phyloP scores from a whole-genome alignment of 805 yeast genomes.

The Ogataea henricii region DNA sequence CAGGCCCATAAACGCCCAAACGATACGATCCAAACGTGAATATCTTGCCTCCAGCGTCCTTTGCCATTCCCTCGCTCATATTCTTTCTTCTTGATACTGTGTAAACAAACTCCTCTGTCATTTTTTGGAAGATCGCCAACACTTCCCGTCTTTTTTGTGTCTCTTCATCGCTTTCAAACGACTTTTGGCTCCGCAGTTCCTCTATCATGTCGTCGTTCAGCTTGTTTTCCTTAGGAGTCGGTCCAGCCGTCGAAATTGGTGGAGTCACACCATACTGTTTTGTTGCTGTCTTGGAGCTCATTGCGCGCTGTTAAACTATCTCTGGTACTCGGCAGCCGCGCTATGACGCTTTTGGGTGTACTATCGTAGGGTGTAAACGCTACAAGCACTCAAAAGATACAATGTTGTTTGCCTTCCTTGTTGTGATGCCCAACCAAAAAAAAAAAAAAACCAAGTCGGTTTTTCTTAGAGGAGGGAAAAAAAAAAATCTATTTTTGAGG shows the following conservation, averaged over 20 bases:
- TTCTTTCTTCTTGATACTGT: constrained; percentile 77
- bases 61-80: constrained; percentile 97
- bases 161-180: constrained; percentile 86
- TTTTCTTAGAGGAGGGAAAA: neutral
- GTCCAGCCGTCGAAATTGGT: constrained; percentile 84
- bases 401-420: neutral
- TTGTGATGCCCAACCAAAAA: neutral
- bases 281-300: constrained; percentile 16
- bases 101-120: constrained; percentile 81
- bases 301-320: neutral
- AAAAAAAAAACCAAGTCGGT: neutral
- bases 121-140: constrained; percentile 65
- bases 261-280: constrained; percentile 67
- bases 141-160: constrained; percentile 81
- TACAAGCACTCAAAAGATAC: neutral
- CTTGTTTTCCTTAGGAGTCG: constrained; percentile 76
- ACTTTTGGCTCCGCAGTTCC: constrained; percentile 79
- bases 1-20: constrained; percentile 96
- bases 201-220: constrained; percentile 75
- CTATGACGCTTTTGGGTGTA: neutral
- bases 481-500: neutral
- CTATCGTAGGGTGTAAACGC: neutral
- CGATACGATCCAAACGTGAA: constrained; percentile 94
- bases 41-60: constrained; percentile 97
- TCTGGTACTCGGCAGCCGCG: neutral